Evolutionary conservation across 768 basidiomycete species (phyloP).

Genomic region (Boletus subcaerulescens): DNA sequence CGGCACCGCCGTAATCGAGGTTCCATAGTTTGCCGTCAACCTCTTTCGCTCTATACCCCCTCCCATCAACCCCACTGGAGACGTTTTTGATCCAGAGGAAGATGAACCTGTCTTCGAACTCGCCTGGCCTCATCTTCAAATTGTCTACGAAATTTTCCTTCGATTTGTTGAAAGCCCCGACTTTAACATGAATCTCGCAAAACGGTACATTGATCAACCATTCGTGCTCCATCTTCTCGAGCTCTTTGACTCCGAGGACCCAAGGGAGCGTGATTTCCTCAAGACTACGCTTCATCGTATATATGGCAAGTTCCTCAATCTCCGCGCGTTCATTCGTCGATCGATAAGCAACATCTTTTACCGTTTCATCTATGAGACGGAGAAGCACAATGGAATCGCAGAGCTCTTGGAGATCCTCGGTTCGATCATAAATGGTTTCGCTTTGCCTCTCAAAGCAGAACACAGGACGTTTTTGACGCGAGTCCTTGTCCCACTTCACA

Average conservation of each 20-base stretch:
- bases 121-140: constrained; percentile 98
- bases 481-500: constrained; percentile 93
- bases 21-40: constrained; percentile 86
- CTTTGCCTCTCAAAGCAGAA: constrained; percentile 95
- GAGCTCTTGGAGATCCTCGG: constrained; percentile 97
- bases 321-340: constrained; percentile 96
- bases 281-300: constrained; percentile 99
- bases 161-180: constrained; percentile 97
- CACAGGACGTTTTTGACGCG: constrained; percentile 97
- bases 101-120: constrained; percentile 98
- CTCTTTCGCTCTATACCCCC: constrained; percentile 99
- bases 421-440: constrained; percentile 99
- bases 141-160: constrained; percentile 99
- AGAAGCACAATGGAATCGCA: constrained; percentile 98
- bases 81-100: constrained; percentile 99
- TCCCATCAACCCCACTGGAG: constrained; percentile 96
- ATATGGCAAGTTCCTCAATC: constrained; percentile 98
- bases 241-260: constrained; percentile 98
- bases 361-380: constrained; percentile 97
- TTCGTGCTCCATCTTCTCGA: constrained; percentile 97
- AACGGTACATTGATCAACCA: constrained; percentile 93
- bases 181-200: constrained; percentile 97
- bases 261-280: constrained; percentile 97
- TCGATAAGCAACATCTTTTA: constrained; percentile 99
- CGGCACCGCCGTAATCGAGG: not conserved